A percentile compares a stretch with the other conserved stretches of the same genome.
Evolutionary conservation across 495 filamentous ascomycete species (phyloP).

Genomic region (Trichoderma erinaceum): DNA sequence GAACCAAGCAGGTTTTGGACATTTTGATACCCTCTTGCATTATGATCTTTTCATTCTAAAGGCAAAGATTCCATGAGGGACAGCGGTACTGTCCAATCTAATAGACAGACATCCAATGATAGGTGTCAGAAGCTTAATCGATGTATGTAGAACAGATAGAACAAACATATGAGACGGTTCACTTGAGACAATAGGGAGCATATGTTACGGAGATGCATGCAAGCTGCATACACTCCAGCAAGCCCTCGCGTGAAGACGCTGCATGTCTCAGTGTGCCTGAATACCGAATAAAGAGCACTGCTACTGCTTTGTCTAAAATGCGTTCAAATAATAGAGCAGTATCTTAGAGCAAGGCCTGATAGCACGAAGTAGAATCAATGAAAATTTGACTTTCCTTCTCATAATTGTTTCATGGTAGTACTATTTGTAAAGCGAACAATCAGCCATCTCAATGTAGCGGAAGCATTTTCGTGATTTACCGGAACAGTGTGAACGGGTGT

Average conservation of each 20-base stretch:
- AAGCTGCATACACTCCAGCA: background rate
- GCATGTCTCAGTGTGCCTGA: background rate
- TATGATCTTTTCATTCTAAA: background rate
- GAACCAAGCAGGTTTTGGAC: background rate
- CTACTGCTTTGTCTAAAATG: too few species aligned
- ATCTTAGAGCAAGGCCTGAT: background rate
- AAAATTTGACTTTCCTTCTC: background rate
- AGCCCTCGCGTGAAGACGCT: background rate
- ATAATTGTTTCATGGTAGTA: background rate
- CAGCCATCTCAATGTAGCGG: background rate
- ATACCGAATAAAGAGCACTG: background rate
- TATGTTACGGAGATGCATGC: background rate
- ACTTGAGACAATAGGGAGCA: background rate
- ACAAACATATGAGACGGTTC: background rate
- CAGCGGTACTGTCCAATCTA: background rate
- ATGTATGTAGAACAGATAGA: background rate
- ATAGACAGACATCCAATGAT: background rate
- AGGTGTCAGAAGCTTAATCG: background rate
- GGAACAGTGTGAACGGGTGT: background rate
- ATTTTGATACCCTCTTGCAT: slow-evolving; percentile 1
- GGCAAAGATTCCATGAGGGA: background rate
- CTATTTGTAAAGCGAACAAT: background rate
- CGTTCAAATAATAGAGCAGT: too few species aligned
- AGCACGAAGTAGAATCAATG: background rate
- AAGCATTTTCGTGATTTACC: background rate